Conservation (phyloP, 2,329 filamentous ascomycete genomes). For the Colletotrichum brevisporum region DNA sequence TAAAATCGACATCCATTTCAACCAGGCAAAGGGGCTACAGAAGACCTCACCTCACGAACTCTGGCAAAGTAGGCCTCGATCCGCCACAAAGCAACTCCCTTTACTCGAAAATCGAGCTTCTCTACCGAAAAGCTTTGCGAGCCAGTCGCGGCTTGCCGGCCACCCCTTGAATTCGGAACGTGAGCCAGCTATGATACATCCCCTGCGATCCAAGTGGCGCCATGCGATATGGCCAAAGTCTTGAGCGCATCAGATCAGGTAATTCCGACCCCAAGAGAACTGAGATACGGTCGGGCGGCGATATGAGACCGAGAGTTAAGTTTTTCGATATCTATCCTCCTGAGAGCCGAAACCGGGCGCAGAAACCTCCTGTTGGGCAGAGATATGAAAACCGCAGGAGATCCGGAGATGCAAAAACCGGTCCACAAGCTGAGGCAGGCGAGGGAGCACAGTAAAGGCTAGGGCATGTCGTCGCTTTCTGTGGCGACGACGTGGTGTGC, state of each 20-base stretch:
- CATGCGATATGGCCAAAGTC: background rate
- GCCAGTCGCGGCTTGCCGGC: too few species aligned
- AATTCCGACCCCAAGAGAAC: background rate
- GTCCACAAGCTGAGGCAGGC: slow-evolving; percentile 30
- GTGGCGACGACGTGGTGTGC: slow-evolving; percentile 3
- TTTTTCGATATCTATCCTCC: background rate
- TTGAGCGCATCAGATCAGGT: slow-evolving; percentile 9
- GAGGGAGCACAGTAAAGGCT: slow-evolving; percentile 1
- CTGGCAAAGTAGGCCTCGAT: too few species aligned
- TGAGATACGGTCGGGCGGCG: slow-evolving; percentile 4
- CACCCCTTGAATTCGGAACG: too few species aligned
- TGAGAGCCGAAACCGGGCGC: background rate
- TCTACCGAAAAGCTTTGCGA: too few species aligned
- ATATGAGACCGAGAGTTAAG: background rate
- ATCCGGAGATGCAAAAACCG: slow-evolving; percentile 33
- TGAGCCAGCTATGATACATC: too few species aligned
- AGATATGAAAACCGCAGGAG: slow-evolving; percentile 24
- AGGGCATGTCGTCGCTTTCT: background rate
- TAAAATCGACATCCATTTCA: too few species aligned
- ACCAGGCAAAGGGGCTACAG: too few species aligned
- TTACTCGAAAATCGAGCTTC: too few species aligned
- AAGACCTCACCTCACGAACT: too few species aligned
- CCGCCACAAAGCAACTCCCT: too few species aligned
- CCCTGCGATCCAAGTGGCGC: background rate
- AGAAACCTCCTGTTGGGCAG: background rate